Conservation (phyloP, 2,329 filamentous ascomycete species). For the Fusarium papillatum region DNA sequence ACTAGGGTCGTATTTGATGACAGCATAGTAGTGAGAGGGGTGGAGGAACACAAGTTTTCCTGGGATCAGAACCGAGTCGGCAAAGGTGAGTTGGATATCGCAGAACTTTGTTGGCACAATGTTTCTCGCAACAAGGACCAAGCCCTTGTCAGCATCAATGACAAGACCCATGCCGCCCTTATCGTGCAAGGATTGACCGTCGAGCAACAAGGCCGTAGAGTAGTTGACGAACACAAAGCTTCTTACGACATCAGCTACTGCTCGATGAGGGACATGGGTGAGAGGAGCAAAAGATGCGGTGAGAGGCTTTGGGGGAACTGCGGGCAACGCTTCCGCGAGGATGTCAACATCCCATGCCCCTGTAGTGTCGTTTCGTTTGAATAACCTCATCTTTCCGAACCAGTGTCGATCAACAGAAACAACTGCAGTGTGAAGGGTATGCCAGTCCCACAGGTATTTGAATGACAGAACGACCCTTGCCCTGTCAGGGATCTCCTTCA, state of each 20-base stretch:
- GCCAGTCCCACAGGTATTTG: conserved; percentile 51
- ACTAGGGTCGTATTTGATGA: conserved; percentile 93
- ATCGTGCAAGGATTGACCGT: conserved; percentile 73
- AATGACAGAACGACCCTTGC: conserved; percentile 19
- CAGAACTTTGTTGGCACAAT: conserved; percentile 97
- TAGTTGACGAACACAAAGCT: conserved; percentile 96
- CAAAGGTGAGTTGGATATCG: conserved; percentile 95
- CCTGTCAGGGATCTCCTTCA: conserved; percentile 27
- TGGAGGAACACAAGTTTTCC: conserved; percentile 97
- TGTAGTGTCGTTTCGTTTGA: conserved; percentile 88
- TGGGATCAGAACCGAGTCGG: conserved; percentile 95
- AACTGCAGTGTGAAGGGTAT: conserved; percentile 93
- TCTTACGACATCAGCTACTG: conserved; percentile 90
- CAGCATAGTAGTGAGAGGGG: conserved; percentile 94
- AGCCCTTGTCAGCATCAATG: conserved; percentile 93
- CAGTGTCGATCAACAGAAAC: conserved; percentile 95
- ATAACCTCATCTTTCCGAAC: conserved; percentile 94
- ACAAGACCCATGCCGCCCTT: conserved; percentile 97
- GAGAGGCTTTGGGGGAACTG: conserved; percentile 76
- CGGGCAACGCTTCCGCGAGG: conserved; percentile 83
- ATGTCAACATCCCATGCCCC: conserved; percentile 96
- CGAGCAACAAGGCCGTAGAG: conserved; percentile 93
- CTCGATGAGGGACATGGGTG: conserved; percentile 86
- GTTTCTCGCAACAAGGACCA: conserved; percentile 93
- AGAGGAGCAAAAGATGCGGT: conserved; percentile 94